Base-by-base conservation (phyloP, 2,329 filamentous ascomycete species). In the Arthrobotrys sphaeroides region DNA sequence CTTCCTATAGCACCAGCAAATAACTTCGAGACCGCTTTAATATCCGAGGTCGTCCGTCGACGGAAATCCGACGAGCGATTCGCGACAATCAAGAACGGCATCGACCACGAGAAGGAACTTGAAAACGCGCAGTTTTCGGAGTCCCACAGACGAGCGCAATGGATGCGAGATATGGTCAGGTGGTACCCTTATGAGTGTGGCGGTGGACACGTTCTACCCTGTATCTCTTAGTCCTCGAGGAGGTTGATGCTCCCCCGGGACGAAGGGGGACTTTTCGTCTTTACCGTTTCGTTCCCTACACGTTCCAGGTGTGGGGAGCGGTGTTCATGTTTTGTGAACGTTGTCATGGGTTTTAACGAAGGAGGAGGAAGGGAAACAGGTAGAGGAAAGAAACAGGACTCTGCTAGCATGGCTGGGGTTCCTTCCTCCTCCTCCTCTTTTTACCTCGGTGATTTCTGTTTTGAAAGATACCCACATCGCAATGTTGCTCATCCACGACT, bases 91-190 rank as follows among this genome's bases (percentile, higher is more conserved):
- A 75, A 75, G 33, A 64, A 33, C 38, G 42, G 64, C 12, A n/a
- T 55, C 57, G 31, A 42, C 6, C 60, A 64, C 57, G 72, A 75
- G 31, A 68, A 64, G 22, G 72, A 69, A 38, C 49, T 75, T 13
- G 72, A 75, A 49, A 64, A 69, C 57, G 72, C 64, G 28, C 72
- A 75, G 55, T 75, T 75, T 45, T 69, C 64, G 22, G 72, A 75
- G 42, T 75, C 72, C 1, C 64, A 75, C 33, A 36, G 72, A 6
- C 51, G 72, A 28, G 49, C 47, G 55, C 43, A 69, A 42, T 75
- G 72, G 72, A 75, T 75, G 43, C 53, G 49, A 42, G 72, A 75
- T 38, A 75, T 75, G 72, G 45, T 75, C 16, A 40, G 72, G 16
- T 65, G 45, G 47, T 75, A 75, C 49, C 72, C 72, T 28, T 57